These are phyloP conservation scores for Vigna radiata DNA, from an alignment of 306 rosid genomes.

Conservation along the genomic window DNA sequence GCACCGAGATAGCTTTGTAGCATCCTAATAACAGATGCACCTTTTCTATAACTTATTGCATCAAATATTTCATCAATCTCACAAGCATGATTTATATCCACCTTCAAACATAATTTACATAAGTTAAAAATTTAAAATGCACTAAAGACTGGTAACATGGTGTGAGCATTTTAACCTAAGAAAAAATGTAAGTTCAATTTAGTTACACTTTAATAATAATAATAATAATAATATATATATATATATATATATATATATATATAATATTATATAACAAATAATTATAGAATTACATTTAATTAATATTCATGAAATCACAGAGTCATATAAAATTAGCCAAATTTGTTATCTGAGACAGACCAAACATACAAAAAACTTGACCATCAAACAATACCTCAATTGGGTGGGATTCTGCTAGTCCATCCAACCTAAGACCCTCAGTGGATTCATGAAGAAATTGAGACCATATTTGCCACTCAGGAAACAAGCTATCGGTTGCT, in stretches of 20 bases:
- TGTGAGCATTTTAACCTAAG: slow-evolving; percentile 16
- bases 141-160: slow-evolving; percentile 1
- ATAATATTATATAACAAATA: neutral
- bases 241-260: neutral
- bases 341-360: slow-evolving; percentile 6
- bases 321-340: slow-evolving; percentile 20
- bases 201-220: neutral
- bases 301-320: slow-evolving; percentile 11
- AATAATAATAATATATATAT: too few species aligned
- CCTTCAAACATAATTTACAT: slow-evolving; percentile 61
- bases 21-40: slow-evolving; percentile 96
- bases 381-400: slow-evolving; percentile 70
- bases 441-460: slow-evolving; percentile 84
- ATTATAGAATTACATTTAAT: slow-evolving; percentile 18
- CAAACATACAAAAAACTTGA: slow-evolving; percentile 13
- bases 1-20: slow-evolving; percentile 97
- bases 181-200: neutral
- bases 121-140: slow-evolving; percentile 5
- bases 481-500: slow-evolving; percentile 87
- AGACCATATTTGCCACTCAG: slow-evolving; percentile 96
- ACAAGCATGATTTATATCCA: slow-evolving; percentile 85
- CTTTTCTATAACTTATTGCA: slow-evolving; percentile 88
- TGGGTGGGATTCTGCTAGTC: slow-evolving; percentile 94
- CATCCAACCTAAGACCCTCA: slow-evolving; percentile 82
- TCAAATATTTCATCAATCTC: slow-evolving; percentile 97